Conservation (phyloP, 768 basidiomycete genomes). For the Leucocoprinus sp. region DNA sequence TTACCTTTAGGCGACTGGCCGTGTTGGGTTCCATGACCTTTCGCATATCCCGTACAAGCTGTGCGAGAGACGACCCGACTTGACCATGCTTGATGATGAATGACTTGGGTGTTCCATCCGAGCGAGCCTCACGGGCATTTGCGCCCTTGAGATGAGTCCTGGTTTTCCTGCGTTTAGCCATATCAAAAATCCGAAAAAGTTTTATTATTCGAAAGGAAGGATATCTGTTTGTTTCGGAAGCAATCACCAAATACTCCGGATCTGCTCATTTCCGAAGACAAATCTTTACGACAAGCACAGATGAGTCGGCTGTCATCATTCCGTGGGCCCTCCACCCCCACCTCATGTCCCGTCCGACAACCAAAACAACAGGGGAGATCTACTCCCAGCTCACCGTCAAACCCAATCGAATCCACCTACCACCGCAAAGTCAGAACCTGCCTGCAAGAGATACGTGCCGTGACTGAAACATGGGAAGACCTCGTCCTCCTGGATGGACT, state of each 20-base stretch:
- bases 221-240: constrained; percentile 6
- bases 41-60: constrained; percentile 88
- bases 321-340: constrained; percentile 70
- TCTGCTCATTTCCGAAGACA: no score
- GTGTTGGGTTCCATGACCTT: constrained; percentile 99
- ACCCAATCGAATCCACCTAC: constrained; percentile 62
- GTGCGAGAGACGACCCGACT: constrained; percentile 78
- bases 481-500: constrained; percentile 73
- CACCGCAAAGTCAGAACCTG: constrained; percentile 70
- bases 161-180: constrained; percentile 73
- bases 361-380: constrained; percentile 17
- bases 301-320: constrained; percentile 65
- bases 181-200: constrained; percentile 21
- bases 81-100: constrained; percentile 97
- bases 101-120: constrained; percentile 61
- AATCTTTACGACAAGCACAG: constrained; percentile 8
- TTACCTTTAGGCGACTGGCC: constrained; percentile 81
- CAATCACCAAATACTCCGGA: neutral
- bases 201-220: constrained; percentile 8
- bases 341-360: constrained; percentile 51
- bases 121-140: constrained; percentile 24
- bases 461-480: constrained; percentile 75
- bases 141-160: constrained; percentile 72
- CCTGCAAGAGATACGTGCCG: constrained; percentile 57
- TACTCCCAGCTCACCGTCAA: constrained; percentile 34